Evolutionary conservation across 2,329 filamentous ascomycete genomes (phyloP).

Genomic region (Erysiphe pulchra): DNA sequence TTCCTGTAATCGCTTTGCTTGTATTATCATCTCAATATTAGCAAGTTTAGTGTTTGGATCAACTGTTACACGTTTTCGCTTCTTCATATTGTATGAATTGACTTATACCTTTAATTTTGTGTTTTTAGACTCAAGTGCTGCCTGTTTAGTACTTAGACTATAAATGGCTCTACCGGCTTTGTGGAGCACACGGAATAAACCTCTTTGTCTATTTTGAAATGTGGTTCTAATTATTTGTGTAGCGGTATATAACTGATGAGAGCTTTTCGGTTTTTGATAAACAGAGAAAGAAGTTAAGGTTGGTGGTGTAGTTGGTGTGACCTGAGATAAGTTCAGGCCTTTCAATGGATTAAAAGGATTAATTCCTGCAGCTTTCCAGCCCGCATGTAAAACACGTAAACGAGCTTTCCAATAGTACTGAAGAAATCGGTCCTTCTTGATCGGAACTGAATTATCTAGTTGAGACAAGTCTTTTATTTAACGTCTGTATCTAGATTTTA

Average conservation of each 20-base stretch:
- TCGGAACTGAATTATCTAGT: neutral
- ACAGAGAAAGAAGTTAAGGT: neutral
- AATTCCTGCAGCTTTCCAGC: neutral
- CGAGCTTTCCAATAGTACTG: neutral
- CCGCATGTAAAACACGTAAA: neutral
- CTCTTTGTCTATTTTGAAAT: neutral
- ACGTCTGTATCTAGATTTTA: neutral
- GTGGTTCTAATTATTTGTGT: neutral
- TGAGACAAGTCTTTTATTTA: neutral
- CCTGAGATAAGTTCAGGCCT: neutral
- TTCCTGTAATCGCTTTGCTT: neutral
- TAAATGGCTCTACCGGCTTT: neutral
- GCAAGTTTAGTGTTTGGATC: neutral
- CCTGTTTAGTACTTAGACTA: neutral
- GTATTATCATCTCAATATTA: neutral
- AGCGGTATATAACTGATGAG: neutral
- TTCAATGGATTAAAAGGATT: neutral
- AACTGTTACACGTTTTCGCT: neutral
- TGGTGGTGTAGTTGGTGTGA: neutral
- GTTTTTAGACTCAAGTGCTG: neutral
- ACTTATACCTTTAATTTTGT: neutral
- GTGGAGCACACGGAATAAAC: neutral
- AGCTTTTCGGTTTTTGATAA: neutral
- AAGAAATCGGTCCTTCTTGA: neutral
- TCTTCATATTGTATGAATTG: too few species aligned